Percentiles rank a stretch among this genome's conserved stretches.
Evolutionary conservation across 1,284 basidiomycete genomes (phyloP).

Genomic region (Ustanciosporium gigantosporum): DNA sequence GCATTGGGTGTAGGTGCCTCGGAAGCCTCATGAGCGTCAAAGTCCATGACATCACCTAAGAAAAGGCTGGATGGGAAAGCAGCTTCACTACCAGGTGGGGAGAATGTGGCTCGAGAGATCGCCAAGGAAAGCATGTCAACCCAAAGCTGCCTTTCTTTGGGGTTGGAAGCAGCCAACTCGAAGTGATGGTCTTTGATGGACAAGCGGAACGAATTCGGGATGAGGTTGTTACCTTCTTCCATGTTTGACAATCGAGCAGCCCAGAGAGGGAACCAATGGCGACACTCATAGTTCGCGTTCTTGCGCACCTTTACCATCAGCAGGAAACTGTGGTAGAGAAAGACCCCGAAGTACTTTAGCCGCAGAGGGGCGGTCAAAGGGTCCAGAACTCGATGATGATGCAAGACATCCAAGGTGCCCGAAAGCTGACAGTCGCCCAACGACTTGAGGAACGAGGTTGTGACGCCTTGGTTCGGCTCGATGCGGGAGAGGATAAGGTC

Average conservation of each 20-base stretch:
- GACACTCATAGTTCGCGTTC: constrained; percentile 47
- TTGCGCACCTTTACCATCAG: constrained; percentile 58
- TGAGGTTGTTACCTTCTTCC: constrained; percentile 31
- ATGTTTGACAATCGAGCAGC: constrained; percentile 40
- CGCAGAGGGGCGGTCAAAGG: constrained; percentile 55
- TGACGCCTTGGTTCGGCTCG: constrained; percentile 43
- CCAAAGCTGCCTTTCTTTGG: constrained; percentile 53
- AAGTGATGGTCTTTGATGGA: constrained; percentile 55
- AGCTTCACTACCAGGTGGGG: constrained; percentile 32
- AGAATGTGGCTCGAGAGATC: constrained; percentile 32
- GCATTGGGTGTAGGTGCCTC: constrained; percentile 37
- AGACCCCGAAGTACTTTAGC: constrained; percentile 56
- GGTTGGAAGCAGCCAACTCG: constrained; percentile 53
- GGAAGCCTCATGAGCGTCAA: constrained; percentile 13
- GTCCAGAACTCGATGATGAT: constrained; percentile 47
- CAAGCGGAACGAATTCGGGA: constrained; percentile 54
- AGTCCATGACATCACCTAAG: constrained; percentile 24
- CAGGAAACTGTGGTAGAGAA: constrained; percentile 53
- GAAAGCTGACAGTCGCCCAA: constrained; percentile 52
- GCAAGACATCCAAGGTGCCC: constrained; percentile 55
- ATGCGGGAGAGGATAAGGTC: constrained; percentile 52
- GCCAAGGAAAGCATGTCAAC: constrained; percentile 42
- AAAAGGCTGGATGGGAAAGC: constrained; percentile 49
- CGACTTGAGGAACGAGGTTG: constrained; percentile 37
- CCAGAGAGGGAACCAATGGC: constrained; percentile 58